A percentile compares a stretch with the other conserved stretches of the same genome.
These are phyloP conservation scores for Fusarium heterosporum DNA, from an alignment of 2,329 filamentous ascomycete genomes.

Conservation along the genomic window DNA sequence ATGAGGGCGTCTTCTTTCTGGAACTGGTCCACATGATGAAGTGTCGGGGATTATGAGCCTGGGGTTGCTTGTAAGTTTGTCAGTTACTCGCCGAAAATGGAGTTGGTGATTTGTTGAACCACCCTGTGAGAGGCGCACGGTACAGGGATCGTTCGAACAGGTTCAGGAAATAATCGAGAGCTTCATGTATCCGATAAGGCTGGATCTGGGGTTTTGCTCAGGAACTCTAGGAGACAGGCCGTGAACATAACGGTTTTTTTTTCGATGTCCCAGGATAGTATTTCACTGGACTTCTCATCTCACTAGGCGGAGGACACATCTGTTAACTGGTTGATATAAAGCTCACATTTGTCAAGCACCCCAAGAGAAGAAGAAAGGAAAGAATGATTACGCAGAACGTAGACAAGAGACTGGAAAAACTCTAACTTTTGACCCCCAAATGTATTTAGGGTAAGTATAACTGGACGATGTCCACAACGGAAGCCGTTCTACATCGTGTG, in stretches of 20 bases:
- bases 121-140: constrained; percentile 27
- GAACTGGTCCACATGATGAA: constrained; percentile 19
- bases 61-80: neutral
- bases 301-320: neutral
- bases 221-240: neutral
- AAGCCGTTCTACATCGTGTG: constrained; percentile 9
- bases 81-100: neutral
- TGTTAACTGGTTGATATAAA: neutral
- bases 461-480: neutral
- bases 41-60: neutral
- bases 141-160: neutral
- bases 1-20: neutral
- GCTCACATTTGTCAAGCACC: neutral
- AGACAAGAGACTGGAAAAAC: neutral
- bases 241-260: neutral
- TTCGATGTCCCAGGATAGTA: neutral
- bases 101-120: neutral
- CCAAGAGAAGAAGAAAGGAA: neutral
- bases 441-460: neutral
- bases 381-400: neutral
- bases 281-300: neutral
- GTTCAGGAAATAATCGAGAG: neutral
- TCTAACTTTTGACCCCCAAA: neutral
- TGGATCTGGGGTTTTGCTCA: neutral
- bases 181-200: neutral